Conservation (phyloP, 495 filamentous ascomycete species). For the Penicillium lagena region DNA sequence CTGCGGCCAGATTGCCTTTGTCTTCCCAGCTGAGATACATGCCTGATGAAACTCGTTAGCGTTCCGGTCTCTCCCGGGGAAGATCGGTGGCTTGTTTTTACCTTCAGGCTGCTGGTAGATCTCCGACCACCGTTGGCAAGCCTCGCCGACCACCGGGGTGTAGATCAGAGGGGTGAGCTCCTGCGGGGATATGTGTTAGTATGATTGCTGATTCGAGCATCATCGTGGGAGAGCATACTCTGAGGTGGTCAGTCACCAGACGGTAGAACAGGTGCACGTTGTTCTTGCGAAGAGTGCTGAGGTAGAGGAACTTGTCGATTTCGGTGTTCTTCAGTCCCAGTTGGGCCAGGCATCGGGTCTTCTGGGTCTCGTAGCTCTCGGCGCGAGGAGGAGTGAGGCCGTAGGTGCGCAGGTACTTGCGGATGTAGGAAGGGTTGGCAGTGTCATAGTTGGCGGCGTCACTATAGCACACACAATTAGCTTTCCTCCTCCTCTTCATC, state of each 20-base stretch:
- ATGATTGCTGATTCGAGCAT: no score
- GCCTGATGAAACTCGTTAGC: constrained; percentile 34
- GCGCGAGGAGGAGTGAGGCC: constrained; percentile 65
- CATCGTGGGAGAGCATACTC: constrained; percentile 34
- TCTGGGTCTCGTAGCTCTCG: constrained; percentile 64
- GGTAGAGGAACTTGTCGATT: constrained; percentile 93
- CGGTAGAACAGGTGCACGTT: constrained; percentile 95
- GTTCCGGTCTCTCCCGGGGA: no score
- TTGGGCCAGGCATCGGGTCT: constrained; percentile 64
- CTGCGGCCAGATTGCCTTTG: constrained; percentile 71
- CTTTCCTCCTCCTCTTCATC: neutral
- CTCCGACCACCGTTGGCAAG: constrained; percentile 90
- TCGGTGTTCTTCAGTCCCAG: constrained; percentile 69
- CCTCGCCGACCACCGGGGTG: constrained; percentile 94
- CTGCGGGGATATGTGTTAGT: constrained; percentile 21
- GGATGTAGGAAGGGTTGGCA: constrained; percentile 54
- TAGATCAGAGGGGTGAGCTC: constrained; percentile 94
- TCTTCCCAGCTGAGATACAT: constrained; percentile 91
- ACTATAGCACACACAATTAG: neutral
- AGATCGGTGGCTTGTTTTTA: constrained; percentile 10
- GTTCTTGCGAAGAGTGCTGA: constrained; percentile 78
- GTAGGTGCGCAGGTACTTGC: constrained; percentile 64
- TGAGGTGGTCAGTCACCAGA: constrained; percentile 82
- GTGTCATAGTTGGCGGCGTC: constrained; percentile 53
- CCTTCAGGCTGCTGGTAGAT: constrained; percentile 94